Conservation (phyloP, 2,329 filamentous ascomycete genomes). For the Scedosporium dehoogii region DNA sequence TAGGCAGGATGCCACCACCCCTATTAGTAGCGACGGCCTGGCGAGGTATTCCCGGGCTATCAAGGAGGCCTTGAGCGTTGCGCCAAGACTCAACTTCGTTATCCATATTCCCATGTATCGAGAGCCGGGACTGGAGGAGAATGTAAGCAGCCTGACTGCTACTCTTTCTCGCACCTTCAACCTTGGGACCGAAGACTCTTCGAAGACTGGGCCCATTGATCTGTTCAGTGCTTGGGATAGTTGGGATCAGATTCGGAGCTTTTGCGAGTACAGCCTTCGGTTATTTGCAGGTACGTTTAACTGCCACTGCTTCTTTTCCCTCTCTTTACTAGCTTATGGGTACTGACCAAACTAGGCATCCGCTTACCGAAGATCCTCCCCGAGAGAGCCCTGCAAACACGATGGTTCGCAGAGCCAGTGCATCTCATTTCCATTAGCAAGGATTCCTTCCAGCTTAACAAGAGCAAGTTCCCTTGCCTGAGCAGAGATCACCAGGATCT, state of each 20-base stretch:
- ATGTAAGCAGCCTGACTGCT: slow-evolving; percentile 40
- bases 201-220: slow-evolving; percentile 43
- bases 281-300: slow-evolving; percentile 68
- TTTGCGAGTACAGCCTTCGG: slow-evolving; percentile 76
- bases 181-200: background rate
- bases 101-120: slow-evolving; percentile 79
- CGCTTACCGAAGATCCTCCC: slow-evolving; percentile 48
- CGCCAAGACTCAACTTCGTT: slow-evolving; percentile 67
- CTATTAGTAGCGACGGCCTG: slow-evolving; percentile 40
- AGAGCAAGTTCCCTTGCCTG: slow-evolving; percentile 50
- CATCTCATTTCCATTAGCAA: slow-evolving; percentile 48
- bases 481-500: slow-evolving; percentile 50
- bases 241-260: slow-evolving; percentile 78
- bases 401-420: slow-evolving; percentile 62
- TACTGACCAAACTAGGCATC: slow-evolving; percentile 8
- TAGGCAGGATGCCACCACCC: slow-evolving; percentile 46
- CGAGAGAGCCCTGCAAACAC: slow-evolving; percentile 48
- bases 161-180: background rate
- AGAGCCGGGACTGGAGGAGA: slow-evolving; percentile 49
- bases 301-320: background rate
- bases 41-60: slow-evolving; percentile 76
- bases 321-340: background rate
- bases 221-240: slow-evolving; percentile 81
- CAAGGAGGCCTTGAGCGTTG: slow-evolving; percentile 66
- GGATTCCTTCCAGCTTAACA: slow-evolving; percentile 49